Conservation (phyloP, 768 basidiomycete species). For the Pleurotus tuber-regium region DNA sequence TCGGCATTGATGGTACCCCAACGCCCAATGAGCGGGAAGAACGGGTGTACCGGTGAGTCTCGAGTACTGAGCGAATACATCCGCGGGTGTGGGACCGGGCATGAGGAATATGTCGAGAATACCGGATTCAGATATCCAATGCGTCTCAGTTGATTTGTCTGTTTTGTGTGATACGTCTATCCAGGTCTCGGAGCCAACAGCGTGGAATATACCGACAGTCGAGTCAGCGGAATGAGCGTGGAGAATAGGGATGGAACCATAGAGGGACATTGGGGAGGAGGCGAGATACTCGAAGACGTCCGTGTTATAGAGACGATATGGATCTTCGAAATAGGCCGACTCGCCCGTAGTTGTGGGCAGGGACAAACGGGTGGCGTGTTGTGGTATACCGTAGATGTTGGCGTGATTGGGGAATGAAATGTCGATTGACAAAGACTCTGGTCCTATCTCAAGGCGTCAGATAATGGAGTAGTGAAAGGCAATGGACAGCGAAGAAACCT, state of each 20-base stretch:
- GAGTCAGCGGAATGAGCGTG: conserved; percentile 88
- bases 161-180: conserved; percentile 81
- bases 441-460: conserved; percentile 55
- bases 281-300: conserved; percentile 97
- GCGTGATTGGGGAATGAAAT: conserved; percentile 90
- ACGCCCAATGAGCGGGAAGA: conserved; percentile 87
- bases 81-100: conserved; percentile 82
- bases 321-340: conserved; percentile 74
- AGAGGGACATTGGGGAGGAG: conserved; percentile 75
- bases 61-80: conserved; percentile 85
- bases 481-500: too few relatives aligned
- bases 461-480: not conserved
- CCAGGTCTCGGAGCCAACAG: conserved; percentile 90
- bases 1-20: conserved; percentile 96
- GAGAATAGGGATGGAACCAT: conserved; percentile 89
- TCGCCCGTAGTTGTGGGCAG: conserved; percentile 88
- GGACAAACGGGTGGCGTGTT: conserved; percentile 89
- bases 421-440: conserved; percentile 90
- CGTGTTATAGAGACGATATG: conserved; percentile 91
- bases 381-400: conserved; percentile 93
- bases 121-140: conserved; percentile 98
- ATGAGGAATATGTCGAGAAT: conserved; percentile 93
- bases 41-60: conserved; percentile 81
- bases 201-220: conserved; percentile 89
- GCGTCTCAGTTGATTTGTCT: conserved; percentile 74